Evolutionary conservation across 305 asterid species (phyloP).

Genomic region (Solanum hybrid): DNA sequence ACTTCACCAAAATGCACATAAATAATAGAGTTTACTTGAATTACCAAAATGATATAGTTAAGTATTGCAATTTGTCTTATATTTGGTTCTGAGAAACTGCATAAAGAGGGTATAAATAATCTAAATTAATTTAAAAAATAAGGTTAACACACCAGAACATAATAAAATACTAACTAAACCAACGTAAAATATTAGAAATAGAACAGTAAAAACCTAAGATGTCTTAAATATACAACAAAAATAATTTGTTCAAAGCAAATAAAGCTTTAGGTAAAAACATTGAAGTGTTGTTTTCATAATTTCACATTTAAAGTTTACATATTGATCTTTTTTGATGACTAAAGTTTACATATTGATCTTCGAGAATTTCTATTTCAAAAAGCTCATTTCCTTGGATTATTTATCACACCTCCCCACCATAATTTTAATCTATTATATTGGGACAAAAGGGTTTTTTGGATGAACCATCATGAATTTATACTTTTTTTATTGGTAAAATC

Average conservation of each 20-base stretch:
- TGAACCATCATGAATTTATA: background rate
- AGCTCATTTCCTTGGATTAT: background rate
- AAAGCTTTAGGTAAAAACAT: background rate
- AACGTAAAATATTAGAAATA: background rate
- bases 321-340: background rate
- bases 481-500: background rate
- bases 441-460: background rate
- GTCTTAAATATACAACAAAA: background rate
- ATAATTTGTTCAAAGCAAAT: background rate
- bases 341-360: background rate
- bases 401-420: slow-evolving; percentile 1
- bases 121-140: background rate
- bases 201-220: background rate
- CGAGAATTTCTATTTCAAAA: background rate
- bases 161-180: background rate
- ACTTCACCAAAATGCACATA: background rate
- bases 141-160: background rate
- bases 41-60: background rate
- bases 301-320: background rate
- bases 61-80: background rate
- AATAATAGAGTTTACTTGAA: background rate
- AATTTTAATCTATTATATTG: background rate
- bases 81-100: background rate
- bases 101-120: background rate
- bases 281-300: background rate